Conservation (phyloP, 495 filamentous ascomycete genomes). For the Aspergillus egyptiacus region DNA sequence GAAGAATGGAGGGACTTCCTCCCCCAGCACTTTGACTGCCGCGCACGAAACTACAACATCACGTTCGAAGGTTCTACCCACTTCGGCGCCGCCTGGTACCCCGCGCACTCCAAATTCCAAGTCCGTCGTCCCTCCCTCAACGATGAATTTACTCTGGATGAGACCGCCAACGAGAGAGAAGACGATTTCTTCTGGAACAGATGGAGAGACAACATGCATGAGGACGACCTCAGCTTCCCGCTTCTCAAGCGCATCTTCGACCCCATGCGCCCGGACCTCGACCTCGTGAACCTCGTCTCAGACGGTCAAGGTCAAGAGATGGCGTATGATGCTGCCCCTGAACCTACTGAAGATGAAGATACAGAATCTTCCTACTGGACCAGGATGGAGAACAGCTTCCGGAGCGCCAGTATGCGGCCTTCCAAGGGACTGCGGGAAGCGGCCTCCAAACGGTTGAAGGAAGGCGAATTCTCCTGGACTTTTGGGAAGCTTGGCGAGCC, state of each 20-base stretch:
- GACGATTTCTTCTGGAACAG: slow-evolving; percentile 22
- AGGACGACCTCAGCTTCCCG: slow-evolving; percentile 14
- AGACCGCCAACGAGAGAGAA: slow-evolving; percentile 11
- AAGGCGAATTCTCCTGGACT: not conserved
- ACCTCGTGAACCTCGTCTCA: not conserved
- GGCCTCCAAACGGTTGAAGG: not conserved
- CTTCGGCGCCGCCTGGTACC: not conserved
- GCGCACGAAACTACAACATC: slow-evolving; percentile 25
- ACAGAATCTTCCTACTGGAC: no score
- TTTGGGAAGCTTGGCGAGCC: no score
- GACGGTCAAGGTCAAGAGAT: not conserved
- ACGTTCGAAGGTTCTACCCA: slow-evolving; percentile 14
- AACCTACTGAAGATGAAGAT: no score
- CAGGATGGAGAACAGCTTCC: no score
- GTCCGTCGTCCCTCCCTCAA: slow-evolving; percentile 14
- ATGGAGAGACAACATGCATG: not conserved
- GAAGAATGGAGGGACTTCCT: slow-evolving; percentile 48
- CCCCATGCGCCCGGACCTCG: not conserved
- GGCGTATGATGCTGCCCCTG: not conserved
- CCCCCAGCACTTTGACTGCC: slow-evolving; percentile 29
- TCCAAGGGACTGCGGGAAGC: not conserved
- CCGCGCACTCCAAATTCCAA: slow-evolving; percentile 7
- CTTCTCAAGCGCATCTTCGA: slow-evolving; percentile 24
- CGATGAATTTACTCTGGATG: slow-evolving; percentile 5
- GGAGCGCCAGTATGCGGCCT: no score